A percentile compares a stretch with the other conserved stretches of the same genome.
Conservation (phyloP, 352 stramenopile species). For the Phytopythium aichiense region DNA sequence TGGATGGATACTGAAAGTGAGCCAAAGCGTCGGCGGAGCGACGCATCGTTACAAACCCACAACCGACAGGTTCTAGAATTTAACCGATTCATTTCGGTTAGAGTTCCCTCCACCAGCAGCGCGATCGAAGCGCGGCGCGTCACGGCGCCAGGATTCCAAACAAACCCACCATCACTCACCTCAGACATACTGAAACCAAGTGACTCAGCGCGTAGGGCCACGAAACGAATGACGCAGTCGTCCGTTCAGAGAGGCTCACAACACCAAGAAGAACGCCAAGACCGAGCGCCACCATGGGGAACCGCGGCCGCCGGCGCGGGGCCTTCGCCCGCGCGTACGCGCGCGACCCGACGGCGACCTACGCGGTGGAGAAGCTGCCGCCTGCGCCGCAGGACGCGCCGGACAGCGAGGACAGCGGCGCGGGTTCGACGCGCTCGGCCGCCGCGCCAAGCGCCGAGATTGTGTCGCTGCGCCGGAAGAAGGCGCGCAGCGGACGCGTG, state of each 20-base stretch:
- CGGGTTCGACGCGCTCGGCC: conserved; percentile 6
- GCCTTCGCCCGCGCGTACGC: conserved; percentile 19
- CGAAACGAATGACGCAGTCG: not conserved
- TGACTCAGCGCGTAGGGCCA: not conserved
- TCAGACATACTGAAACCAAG: not conserved
- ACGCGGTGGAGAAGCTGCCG: conserved; percentile 17
- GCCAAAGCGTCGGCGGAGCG: not conserved
- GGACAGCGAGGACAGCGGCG: conserved; percentile 2
- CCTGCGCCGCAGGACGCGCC: conserved; percentile 8
- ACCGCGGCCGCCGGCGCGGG: conserved; percentile 47
- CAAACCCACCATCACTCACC: not conserved
- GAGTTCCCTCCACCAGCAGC: not conserved
- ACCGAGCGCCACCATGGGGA: conserved; percentile 38
- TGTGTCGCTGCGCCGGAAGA: conserved; percentile 47
- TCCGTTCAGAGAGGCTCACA: not conserved
- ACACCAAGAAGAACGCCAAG: not conserved
- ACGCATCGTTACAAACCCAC: not conserved
- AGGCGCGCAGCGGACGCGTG: conserved; percentile 23
- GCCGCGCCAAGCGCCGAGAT: conserved; percentile 30
- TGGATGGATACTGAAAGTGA: not conserved
- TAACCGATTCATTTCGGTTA: not conserved
- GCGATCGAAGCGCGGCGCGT: not conserved
- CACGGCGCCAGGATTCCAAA: not conserved
- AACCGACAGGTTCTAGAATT: not conserved
- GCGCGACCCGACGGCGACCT: conserved; percentile 13